Base-by-base conservation (phyloP, 345 rosid genomes). In the Salix viminalis region DNA sequence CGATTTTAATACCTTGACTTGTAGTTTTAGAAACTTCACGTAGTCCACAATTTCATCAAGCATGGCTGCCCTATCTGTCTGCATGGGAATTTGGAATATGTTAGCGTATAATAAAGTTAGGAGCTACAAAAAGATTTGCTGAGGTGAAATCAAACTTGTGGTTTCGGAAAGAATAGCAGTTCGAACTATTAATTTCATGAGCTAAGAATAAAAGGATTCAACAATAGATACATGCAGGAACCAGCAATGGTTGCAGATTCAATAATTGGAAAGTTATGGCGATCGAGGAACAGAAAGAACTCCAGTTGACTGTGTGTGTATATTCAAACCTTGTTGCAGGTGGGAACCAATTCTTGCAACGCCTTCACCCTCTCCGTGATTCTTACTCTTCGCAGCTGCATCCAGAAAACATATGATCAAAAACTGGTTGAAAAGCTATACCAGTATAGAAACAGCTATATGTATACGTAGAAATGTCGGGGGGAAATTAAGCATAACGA, bases 31-130 rank as follows among this genome's bases (percentile, higher is more conserved):
- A 79, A 91, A 91, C 91, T 90, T 91, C 78, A 91, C 97, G 69
- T 91, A 91, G 79, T 91, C 97, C 75, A 90, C 91, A 41, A 91
- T 91, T 78, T 91, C 97, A 34, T 91, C 96, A 36, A 91, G 91
- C 92, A 91, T 91, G 66, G 87, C 88, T 69, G 97, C 97, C 79
- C 90, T 88, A 68, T 91, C 97, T 10, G 90, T 87, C 97, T 91
- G 89, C 81, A 79, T 23, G 66, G 66, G 60, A 52, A 69, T 65
- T 42, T 68, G 50, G 4, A 79, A 30, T 26, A 64, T 50, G 68
- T 78, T 50, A 64, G 52, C 44, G 72, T 18, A 74, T 10, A 19
- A 37, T 7, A 30, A 50, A 58, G 54, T 5, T 61, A 41, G 30
- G 42, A 37, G 24, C 14, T 23, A 26, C 16, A 26, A 13, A 54